Evolutionary conservation across 2,329 filamentous ascomycete genomes (phyloP).

Genomic region (Fusarium veterinarium): DNA sequence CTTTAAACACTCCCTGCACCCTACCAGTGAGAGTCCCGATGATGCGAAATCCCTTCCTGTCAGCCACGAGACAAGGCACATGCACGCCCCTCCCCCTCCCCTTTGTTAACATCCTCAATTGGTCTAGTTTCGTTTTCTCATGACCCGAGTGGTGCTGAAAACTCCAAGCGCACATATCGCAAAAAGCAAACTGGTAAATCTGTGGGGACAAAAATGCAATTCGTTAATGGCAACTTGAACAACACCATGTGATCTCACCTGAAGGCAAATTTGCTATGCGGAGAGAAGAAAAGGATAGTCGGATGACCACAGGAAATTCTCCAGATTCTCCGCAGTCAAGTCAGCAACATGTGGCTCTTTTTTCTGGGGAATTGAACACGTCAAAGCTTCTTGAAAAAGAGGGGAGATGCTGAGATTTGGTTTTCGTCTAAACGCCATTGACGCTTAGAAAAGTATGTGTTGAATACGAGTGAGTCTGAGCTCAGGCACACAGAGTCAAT

Average conservation of each 20-base stretch:
- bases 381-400: constrained; percentile 18
- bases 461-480: constrained; percentile 8
- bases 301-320: constrained; percentile 17
- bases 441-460: constrained; percentile 23
- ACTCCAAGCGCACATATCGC: constrained; percentile 27
- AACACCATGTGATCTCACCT: constrained; percentile 24
- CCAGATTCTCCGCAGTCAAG: constrained; percentile 28
- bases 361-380: constrained; percentile 8
- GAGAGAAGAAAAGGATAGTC: constrained; percentile 2
- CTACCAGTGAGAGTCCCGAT: background rate
- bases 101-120: background rate
- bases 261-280: background rate
- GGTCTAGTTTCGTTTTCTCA: constrained; percentile 31
- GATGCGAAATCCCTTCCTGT: constrained; percentile 13
- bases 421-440: constrained; percentile 39
- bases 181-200: constrained; percentile 21
- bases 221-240: background rate
- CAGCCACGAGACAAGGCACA: background rate
- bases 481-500: constrained; percentile 17
- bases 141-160: constrained; percentile 10
- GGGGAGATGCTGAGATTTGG: background rate
- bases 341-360: constrained; percentile 14
- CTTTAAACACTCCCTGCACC: constrained; percentile 2
- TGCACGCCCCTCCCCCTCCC: background rate
- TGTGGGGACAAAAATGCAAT: background rate